Evolutionary conservation across 1,139 yeast genomes (phyloP).

Genomic region (Candida tropicalis): DNA sequence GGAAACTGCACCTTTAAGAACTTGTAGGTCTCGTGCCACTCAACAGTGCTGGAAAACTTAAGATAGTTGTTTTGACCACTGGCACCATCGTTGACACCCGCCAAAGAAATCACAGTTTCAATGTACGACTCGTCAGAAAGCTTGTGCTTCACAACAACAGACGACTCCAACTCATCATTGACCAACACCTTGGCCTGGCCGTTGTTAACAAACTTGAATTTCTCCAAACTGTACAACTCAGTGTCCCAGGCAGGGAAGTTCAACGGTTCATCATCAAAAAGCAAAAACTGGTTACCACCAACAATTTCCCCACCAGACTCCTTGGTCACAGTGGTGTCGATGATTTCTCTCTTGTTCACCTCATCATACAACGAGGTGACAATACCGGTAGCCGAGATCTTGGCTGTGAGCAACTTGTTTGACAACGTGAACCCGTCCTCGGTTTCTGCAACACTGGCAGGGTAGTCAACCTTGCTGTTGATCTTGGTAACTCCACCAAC

Average conservation of each 20-base stretch:
- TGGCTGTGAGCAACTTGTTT: constrained; percentile 63
- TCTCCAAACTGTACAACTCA: constrained; percentile 79
- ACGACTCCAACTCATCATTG: constrained; percentile 60
- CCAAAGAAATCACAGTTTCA: constrained; percentile 70
- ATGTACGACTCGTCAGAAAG: constrained; percentile 61
- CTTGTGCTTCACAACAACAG: constrained; percentile 60
- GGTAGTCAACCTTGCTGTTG: constrained; percentile 31
- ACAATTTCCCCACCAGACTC: constrained; percentile 38
- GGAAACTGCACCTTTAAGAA: constrained; percentile 96
- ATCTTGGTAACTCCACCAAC: constrained; percentile 19
- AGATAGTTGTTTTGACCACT: constrained; percentile 40
- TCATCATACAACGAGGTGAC: constrained; percentile 69
- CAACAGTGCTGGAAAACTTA: constrained; percentile 66
- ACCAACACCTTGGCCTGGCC: constrained; percentile 53
- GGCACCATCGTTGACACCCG: constrained; percentile 50
- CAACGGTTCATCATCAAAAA: constrained; percentile 88
- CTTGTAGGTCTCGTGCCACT: constrained; percentile 87
- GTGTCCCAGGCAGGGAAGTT: constrained; percentile 98
- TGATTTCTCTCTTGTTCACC: constrained; percentile 62
- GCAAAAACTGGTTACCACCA: constrained; percentile 77
- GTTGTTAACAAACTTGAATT: constrained; percentile 51
- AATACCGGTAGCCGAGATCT: constrained; percentile 61
- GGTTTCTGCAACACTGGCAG: constrained; percentile 47
- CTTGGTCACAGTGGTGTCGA: constrained; percentile 54
- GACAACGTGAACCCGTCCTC: constrained; percentile 53